These are phyloP conservation scores for Tubosaeta sp. DNA, from an alignment of 768 basidiomycete species.

Conservation along the genomic window DNA sequence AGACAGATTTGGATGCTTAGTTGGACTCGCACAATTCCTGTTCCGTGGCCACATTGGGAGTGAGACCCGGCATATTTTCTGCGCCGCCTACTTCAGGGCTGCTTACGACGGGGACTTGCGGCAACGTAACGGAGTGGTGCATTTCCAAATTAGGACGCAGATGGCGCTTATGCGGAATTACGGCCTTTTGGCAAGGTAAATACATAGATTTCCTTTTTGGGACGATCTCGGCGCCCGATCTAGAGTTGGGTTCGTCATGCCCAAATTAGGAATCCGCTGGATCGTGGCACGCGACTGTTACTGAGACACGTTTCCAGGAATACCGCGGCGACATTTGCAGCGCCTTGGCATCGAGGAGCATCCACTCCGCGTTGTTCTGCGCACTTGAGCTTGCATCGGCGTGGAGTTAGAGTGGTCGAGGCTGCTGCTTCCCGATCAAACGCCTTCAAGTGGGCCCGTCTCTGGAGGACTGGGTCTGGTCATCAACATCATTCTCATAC, in stretches of 20 bases:
- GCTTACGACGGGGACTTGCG: not conserved
- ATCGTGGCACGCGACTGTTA: too few species aligned
- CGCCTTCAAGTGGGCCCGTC: too few species aligned
- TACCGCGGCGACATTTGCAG: not conserved
- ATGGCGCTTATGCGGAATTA: not conserved
- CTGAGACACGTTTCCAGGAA: not conserved
- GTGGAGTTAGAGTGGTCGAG: not conserved
- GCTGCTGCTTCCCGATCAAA: not conserved
- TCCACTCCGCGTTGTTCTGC: too few species aligned
- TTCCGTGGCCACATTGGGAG: constrained; percentile 7
- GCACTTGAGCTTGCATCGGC: not conserved
- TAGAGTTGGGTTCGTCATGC: not conserved
- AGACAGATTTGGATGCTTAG: not conserved
- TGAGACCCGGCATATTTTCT: not conserved
- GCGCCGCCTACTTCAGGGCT: constrained; percentile 3
- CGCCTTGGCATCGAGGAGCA: not conserved
- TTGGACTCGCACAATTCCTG: not conserved
- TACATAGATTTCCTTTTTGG: not conserved
- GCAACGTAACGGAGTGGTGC: not conserved
- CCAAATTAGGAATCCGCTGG: not conserved
- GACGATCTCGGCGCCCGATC: not conserved
- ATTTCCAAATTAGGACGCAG: not conserved
- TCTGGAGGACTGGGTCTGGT: too few species aligned
- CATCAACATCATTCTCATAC: too few species aligned
- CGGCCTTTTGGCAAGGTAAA: not conserved